Evolutionary conservation across 2,329 filamentous ascomycete species (phyloP), one percentile per base, ranked within the genome.

Genomic region (Hawksworthiomyces lignivorus): DNA sequence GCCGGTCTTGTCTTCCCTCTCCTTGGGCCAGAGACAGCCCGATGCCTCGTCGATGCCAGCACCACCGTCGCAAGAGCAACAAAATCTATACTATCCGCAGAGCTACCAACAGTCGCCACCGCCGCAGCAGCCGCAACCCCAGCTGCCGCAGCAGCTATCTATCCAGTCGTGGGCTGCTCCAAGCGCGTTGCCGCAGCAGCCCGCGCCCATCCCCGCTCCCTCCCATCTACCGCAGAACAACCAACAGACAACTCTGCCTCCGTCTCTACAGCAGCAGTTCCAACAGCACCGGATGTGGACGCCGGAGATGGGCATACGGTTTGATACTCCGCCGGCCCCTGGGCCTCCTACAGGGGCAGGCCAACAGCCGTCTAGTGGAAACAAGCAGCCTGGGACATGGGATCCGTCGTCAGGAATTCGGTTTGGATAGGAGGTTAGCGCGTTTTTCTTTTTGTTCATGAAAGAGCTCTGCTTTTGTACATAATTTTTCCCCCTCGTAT

Each of bases 221-320:
- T 33, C 37, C 5, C 32, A 29, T 24, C 38, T 31, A 28, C 19
- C 11, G 21, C 22, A 32, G 21, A 33, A 31, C 37, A 31, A 8
- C 26, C 28, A 5, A 17, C 24, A 26, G 12, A 26, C 24, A 26
- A n/a, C n/a, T n/a, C n/a, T 39, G 7, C 31, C 40, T 7, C 30
- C 18, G 15, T 3, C 29, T 4, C 41, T 42, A 10, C 41, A 36
- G 20, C 43, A 37, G 19, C 41, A 44, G 17, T 36, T 21, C 8
- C 43, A 39, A 27, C 49, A 45, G 28, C 47, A 39, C 18, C 32
- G 60, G 7, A 79, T 85, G 58, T 95, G 88, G 88, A 81, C 77
- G 42, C 86, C 87, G 0, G 80, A 82, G 3, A 81, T 86, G 70
- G 84, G 83, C 0, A 92, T 94, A 53, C 81, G 80, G 44, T 94